phyloP scores from a whole-genome alignment of 768 basidiomycete genomes.

The Tephrocybe rancida region DNA sequence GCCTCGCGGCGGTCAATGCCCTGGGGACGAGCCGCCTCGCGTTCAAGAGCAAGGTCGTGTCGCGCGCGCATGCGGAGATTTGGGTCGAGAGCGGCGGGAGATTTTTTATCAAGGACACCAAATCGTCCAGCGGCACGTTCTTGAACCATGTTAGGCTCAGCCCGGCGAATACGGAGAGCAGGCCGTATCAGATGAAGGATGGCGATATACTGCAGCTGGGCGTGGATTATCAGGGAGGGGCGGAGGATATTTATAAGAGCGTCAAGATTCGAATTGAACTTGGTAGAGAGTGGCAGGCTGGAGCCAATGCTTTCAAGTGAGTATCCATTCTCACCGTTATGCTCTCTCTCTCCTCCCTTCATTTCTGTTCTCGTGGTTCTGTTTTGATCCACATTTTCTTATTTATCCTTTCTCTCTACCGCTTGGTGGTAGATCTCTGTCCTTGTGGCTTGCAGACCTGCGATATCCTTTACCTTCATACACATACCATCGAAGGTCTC shows the following conservation, averaged over 20 bases:
- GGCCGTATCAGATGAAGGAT: constrained; percentile 80
- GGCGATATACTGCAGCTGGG: constrained; percentile 95
- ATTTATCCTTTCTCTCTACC: too few species aligned
- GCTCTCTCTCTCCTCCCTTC: too few species aligned
- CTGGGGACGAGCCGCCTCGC: constrained; percentile 83
- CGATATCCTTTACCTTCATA: too few species aligned
- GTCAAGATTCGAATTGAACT: constrained; percentile 96
- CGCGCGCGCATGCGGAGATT: constrained; percentile 91
- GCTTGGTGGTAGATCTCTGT: too few species aligned
- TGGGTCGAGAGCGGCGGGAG: constrained; percentile 72
- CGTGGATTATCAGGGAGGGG: constrained; percentile 96
- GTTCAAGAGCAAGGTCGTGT: constrained; percentile 95
- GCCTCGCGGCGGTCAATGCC: constrained; percentile 66
- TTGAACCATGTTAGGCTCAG: constrained; percentile 93
- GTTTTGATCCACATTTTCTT: too few species aligned
- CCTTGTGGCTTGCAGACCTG: not conserved
- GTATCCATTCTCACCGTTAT: constrained; percentile 18
- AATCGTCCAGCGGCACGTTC: constrained; percentile 90
- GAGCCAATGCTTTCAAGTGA: constrained; percentile 89
- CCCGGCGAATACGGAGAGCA: constrained; percentile 78
- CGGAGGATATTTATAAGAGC: constrained; percentile 95
- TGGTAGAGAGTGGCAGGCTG: constrained; percentile 86
- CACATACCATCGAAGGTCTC: too few species aligned
- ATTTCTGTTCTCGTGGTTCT: too few species aligned
- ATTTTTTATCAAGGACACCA: constrained; percentile 91